Base-by-base conservation (phyloP, 2,329 filamentous ascomycete species). In the Neonectria magnoliae region DNA sequence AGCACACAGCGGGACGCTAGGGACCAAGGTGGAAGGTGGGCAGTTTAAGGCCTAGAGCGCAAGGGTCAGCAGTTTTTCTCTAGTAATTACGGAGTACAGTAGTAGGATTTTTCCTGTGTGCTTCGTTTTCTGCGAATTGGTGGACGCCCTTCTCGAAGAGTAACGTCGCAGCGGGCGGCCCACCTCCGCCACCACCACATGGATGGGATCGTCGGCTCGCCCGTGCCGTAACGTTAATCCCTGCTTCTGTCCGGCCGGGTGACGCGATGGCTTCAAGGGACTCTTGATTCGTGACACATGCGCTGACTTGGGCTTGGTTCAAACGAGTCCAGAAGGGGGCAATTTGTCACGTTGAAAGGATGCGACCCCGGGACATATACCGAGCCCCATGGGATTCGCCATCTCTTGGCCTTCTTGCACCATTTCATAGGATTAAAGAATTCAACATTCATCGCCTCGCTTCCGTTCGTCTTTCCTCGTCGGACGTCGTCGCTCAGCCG, bases 21-120 rank as follows among this genome's bases (percentile, higher is more conserved):
- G 16, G 44, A 59, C 22, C 44, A 59, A 31, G 48, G 56, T 45
- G 61, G 61, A 64, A 64, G 61, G 61, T 64, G 61, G 44, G 48
- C 42, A 41, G 36, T 38, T n/a, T 38, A 7, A 29, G 10, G 36
- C 36, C 16, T 6, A 1, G n/a, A 50, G 25, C 25, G 27, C 47
- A 33, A 11, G 47, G 47, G 33, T 51, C 47, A 20, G 47, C 29
- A 18, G 48, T 18, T 51, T 38, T 38, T 7, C 16, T 25, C 25
- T 25, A 25, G 25, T 25, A 25, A 5, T n/a, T n/a, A n/a, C n/a
- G n/a, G n/a, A n/a, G n/a, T n/a, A n/a, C n/a, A n/a, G n/a, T n/a
- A n/a, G 16, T 50, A 9, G 16, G 16, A 50, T 8, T 20, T 20
- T 20, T 20, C 4, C 31, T 13, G 10, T 11, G 31, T 13, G 10